Evolutionary conservation across 2,329 filamentous ascomycete species (phyloP), one percentile per base, ranked within the genome.

Genomic region (Colletotrichum coccodes): DNA sequence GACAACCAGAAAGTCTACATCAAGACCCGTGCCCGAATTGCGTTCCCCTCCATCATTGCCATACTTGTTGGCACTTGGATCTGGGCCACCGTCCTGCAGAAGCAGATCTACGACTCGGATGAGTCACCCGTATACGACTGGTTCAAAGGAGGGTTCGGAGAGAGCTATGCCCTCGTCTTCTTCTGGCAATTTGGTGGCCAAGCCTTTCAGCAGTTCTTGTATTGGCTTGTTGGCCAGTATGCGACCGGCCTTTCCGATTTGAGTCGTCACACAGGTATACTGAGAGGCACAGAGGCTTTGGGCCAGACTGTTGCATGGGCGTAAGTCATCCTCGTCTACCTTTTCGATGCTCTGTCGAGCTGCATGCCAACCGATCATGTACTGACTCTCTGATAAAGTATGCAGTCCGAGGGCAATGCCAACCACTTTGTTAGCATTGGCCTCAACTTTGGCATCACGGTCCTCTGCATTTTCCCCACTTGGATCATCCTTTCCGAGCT

Each of bases 101-200:
- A 64, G 52, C 60, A 64, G 40, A 64, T 64, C 3, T 64, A 58
- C 7, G 42, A 64, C 16, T 28, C 38, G 3, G 26, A 38, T n/a
- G 60, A 58, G 23, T 23, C 42, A 21, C 60, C 52, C 23, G 60
- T 32, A 3, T 64, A 64, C 34, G 60, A 64, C 23, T 64, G 53
- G 53, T 64, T 64, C 26, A 23, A 30, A 3, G 61, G 44, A 8
- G 61, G 53, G 6, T 64, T 64, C 6, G 53, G 53, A 14, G 59
- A 50, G 32, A 64, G 53, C 30, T 64, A 59, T 34, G 53, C 61
- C n/a, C 44, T 64, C 14, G 53, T 64, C 23, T 59, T 64, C 26
- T 50, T 64, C 34, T 64, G 53, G 61, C 61, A 64, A 14, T 64
- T 64, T 42, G 61, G 34, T n/a, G 61, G 61, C 18, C 61, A 64